These are phyloP conservation scores for Macaranga tanarius DNA, from an alignment of 441 rosid species.

Conservation along the genomic window DNA sequence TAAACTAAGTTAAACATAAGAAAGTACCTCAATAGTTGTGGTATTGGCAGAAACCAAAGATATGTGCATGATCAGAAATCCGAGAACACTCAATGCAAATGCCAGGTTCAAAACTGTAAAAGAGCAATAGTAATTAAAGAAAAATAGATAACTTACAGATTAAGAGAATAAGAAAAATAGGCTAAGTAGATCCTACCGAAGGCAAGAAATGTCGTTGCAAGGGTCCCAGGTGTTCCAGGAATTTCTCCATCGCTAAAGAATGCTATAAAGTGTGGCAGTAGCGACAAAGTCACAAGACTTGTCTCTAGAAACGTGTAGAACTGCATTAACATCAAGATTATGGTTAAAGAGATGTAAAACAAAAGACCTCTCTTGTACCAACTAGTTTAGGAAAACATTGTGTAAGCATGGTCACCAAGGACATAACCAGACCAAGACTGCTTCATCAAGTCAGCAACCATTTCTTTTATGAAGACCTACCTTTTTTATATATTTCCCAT, in stretches of 20 bases:
- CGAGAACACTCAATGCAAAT: constrained; percentile 79
- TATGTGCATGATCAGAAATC: constrained; percentile 83
- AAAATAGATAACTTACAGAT: neutral
- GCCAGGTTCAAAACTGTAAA: constrained; percentile 74
- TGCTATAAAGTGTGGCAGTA: constrained; percentile 74
- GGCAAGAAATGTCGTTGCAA: constrained; percentile 83
- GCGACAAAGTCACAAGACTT: constrained; percentile 66
- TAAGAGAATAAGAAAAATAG: constrained; percentile 1
- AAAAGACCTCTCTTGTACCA: neutral
- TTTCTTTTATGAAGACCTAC: neutral
- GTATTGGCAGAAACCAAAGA: constrained; percentile 74
- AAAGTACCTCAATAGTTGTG: constrained; percentile 79
- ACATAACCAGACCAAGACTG: no score
- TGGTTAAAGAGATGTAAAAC: constrained; percentile 10
- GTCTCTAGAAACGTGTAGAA: constrained; percentile 88
- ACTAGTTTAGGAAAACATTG: neutral
- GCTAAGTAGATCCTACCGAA: constrained; percentile 48
- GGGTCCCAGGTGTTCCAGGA: constrained; percentile 85
- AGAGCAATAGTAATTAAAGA: constrained; percentile 21
- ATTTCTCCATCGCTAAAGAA: constrained; percentile 86
- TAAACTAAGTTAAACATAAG: constrained; percentile 11
- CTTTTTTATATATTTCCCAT: neutral
- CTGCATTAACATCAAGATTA: constrained; percentile 44
- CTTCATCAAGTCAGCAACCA: no score
- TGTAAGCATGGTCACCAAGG: no score